phyloP scores from a whole-genome alignment of 2,329 filamentous ascomycete species.

The Cladosporium austrohemisphaericum region DNA sequence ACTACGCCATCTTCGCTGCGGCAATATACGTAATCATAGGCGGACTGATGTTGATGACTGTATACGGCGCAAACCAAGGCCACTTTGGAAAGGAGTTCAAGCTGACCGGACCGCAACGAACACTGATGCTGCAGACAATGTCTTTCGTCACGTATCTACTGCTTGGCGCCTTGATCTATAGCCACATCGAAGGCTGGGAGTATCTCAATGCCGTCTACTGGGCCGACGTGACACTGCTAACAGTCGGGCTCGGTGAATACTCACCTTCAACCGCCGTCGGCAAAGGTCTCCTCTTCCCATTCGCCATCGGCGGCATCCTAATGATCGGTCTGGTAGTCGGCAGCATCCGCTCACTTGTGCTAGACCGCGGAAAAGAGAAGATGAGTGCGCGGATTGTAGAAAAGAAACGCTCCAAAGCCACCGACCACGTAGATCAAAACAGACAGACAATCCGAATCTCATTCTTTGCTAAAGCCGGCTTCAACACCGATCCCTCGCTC shows the following conservation, averaged over 20 bases:
- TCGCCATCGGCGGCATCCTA: conserved; percentile 53
- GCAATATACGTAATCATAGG: conserved; percentile 55
- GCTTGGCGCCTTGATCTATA: conserved; percentile 46
- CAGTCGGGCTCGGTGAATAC: conserved; percentile 52
- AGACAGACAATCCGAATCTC: conserved; percentile 43
- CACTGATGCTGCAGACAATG: conserved; percentile 53
- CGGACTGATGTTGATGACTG: conserved; percentile 52
- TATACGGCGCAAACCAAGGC: conserved; percentile 51
- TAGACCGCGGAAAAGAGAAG: conserved; percentile 51
- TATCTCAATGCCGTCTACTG: conserved; percentile 55
- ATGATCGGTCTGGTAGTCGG: conserved; percentile 55
- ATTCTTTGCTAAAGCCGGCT: conserved; percentile 38
- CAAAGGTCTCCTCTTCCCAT: conserved; percentile 51
- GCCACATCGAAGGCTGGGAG: conserved; percentile 50
- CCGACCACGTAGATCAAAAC: conserved; percentile 38
- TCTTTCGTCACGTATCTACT: conserved; percentile 47
- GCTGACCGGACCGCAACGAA: conserved; percentile 54
- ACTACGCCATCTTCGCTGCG: conserved; percentile 58
- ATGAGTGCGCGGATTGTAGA: conserved; percentile 49
- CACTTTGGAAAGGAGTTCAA: conserved; percentile 56
- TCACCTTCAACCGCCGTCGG: conserved; percentile 49
- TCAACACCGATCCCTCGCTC: conserved; percentile 40
- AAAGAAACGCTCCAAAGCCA: conserved; percentile 43
- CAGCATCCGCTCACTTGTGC: conserved; percentile 48
- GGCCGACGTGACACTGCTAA: conserved; percentile 55